Conservation (phyloP, 306 rosid species). For the Canavalia gladiata region DNA sequence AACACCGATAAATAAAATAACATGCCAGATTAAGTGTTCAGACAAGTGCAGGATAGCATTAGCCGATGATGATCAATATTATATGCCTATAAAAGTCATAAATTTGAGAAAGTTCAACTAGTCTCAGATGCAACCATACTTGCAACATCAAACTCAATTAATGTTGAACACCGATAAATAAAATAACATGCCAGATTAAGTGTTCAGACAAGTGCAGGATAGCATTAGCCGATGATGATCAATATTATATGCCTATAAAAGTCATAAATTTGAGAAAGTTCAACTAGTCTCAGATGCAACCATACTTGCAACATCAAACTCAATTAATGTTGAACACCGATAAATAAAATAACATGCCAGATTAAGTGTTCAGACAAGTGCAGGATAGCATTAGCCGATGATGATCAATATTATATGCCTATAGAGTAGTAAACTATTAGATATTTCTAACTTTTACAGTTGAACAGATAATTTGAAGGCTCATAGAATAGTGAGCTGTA, state of each 20-base stretch:
- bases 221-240: conserved; percentile 14
- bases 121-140: conserved; percentile 25
- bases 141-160: conserved; percentile 19
- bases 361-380: conserved; percentile 11
- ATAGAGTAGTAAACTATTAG: not conserved
- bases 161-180: not conserved
- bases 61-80: conserved; percentile 3
- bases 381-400: conserved; percentile 12
- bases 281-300: conserved; percentile 34
- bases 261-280: conserved; percentile 46
- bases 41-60: conserved; percentile 23
- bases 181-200: not conserved
- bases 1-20: not conserved
- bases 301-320: not conserved
- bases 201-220: conserved; percentile 16
- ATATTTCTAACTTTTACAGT: not conserved
- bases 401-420: not conserved
- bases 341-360: not conserved
- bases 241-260: conserved; percentile 67
- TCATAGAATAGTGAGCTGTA: not conserved
- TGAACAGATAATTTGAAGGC: not conserved
- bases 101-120: conserved; percentile 44
- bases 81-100: conserved; percentile 62
- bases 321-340: conserved; percentile 3
- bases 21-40: conserved; percentile 2